Percentiles rank a stretch among this genome's conserved stretches.
phyloP scores from a whole-genome alignment of 768 basidiomycete genomes.

The Amanita muscaria region DNA sequence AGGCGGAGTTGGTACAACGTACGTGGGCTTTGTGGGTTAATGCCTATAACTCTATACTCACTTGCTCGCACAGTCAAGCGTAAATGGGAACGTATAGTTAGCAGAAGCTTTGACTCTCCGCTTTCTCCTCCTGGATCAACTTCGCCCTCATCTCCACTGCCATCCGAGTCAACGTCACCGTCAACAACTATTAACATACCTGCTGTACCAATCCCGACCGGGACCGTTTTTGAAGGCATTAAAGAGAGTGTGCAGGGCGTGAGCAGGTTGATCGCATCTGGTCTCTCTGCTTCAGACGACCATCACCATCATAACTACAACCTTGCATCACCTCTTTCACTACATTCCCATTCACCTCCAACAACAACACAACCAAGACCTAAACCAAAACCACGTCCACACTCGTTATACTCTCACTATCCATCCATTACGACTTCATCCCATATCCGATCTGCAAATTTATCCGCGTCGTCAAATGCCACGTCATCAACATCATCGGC shows the following conservation, averaged over 20 bases:
- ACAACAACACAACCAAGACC: background rate
- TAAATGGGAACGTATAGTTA: slow-evolving; percentile 78
- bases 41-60: too few relatives aligned
- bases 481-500: slow-evolving; percentile 14
- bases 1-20: slow-evolving; percentile 63
- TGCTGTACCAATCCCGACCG: slow-evolving; percentile 20
- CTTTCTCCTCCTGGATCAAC: slow-evolving; percentile 12
- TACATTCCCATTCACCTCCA: background rate
- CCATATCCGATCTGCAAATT: slow-evolving; percentile 13
- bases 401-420: background rate
- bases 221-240: slow-evolving; percentile 47
- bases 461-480: slow-evolving; percentile 21
- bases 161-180: background rate
- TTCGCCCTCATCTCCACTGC: slow-evolving; percentile 10
- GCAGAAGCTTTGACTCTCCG: slow-evolving; percentile 41
- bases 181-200: slow-evolving; percentile 8
- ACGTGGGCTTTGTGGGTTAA: slow-evolving; percentile 20
- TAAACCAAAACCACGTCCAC: slow-evolving; percentile 3
- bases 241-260: slow-evolving; percentile 58
- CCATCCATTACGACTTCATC: background rate
- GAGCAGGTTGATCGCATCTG: slow-evolving; percentile 47
- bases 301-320: background rate
- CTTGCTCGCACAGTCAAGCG: slow-evolving; percentile 61
- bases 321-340: background rate
- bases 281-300: slow-evolving; percentile 15